These are phyloP conservation scores for Citrus maxima DNA, from an alignment of 345 rosid genomes.

Conservation along the genomic window DNA sequence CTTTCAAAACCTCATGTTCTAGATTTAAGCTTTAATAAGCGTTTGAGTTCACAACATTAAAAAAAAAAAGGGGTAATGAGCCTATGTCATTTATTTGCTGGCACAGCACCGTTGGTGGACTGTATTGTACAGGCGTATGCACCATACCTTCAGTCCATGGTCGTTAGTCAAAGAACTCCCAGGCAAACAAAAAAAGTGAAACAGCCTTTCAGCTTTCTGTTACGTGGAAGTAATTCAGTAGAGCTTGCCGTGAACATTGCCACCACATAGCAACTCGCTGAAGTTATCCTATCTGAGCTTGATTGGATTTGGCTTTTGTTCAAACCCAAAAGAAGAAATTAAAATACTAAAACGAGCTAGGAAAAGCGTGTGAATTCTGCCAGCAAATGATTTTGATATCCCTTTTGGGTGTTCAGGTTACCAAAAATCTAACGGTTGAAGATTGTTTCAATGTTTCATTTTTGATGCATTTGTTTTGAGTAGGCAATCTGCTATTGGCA, in stretches of 20 bases:
- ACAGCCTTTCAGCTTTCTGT: neutral
- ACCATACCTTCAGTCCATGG: too few species aligned
- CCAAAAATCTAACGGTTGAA: neutral
- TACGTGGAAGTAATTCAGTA: neutral
- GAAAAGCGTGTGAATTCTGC: neutral
- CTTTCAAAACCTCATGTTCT: too few species aligned
- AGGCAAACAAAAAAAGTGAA: too few species aligned
- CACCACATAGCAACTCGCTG: neutral
- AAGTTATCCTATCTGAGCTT: neutral
- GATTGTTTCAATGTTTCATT: neutral
- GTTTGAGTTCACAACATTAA: too few species aligned
- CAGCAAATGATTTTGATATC: neutral
- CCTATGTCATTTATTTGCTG: too few species aligned
- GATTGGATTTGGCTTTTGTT: neutral
- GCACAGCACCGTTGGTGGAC: too few species aligned
- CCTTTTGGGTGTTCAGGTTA: neutral
- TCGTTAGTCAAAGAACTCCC: neutral
- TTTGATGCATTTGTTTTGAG: neutral
- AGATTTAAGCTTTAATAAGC: too few species aligned
- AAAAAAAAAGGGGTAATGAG: too few species aligned
- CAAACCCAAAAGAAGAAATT: neutral
- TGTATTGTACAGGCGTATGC: too few species aligned
- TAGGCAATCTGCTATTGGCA: constrained; percentile 5
- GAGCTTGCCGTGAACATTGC: neutral
- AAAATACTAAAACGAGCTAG: neutral